Evolutionary conservation across 108 stramenopile species (phyloP).

Genomic region (Skeletonema tropicum): DNA sequence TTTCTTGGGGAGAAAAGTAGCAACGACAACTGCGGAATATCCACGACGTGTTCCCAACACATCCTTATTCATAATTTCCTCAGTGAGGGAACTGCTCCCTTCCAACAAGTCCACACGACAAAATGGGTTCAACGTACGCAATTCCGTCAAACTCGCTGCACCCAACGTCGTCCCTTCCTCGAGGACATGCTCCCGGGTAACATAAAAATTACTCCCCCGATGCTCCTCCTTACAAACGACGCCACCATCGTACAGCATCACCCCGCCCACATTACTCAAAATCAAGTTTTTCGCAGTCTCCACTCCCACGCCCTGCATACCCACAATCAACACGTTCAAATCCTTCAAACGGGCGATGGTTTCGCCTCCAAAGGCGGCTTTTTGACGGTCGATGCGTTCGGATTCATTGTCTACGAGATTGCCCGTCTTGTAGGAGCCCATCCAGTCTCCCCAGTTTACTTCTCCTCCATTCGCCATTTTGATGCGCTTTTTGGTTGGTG

Average conservation of each 20-base stretch:
- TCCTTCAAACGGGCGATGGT: slow-evolving; percentile 59
- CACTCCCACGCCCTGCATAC: slow-evolving; percentile 72
- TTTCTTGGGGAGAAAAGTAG: slow-evolving; percentile 36
- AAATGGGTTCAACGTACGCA: slow-evolving; percentile 52
- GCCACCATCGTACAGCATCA: slow-evolving; percentile 40
- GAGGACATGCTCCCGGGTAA: slow-evolving; percentile 39
- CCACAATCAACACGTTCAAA: slow-evolving; percentile 72
- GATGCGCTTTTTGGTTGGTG: slow-evolving; percentile 3
- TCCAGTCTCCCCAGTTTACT: slow-evolving; percentile 52
- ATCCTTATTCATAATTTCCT: slow-evolving; percentile 24
- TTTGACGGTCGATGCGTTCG: slow-evolving; percentile 63
- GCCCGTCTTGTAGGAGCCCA: slow-evolving; percentile 53
- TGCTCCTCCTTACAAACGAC: slow-evolving; percentile 30
- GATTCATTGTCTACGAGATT: slow-evolving; percentile 48
- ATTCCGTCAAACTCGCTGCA: slow-evolving; percentile 39
- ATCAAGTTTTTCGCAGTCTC: slow-evolving; percentile 74
- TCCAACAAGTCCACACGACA: slow-evolving; percentile 53
- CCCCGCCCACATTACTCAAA: slow-evolving; percentile 56
- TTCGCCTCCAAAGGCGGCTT: slow-evolving; percentile 57
- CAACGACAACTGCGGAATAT: slow-evolving; percentile 52
- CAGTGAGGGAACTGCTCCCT: background rate
- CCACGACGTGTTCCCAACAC: slow-evolving; percentile 37
- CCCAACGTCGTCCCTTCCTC: slow-evolving; percentile 31
- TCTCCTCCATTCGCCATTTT: background rate
- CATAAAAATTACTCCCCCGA: slow-evolving; percentile 55